Conservation (phyloP, 2,329 filamentous ascomycete species). For the Ceratocystiopsis minuta region DNA sequence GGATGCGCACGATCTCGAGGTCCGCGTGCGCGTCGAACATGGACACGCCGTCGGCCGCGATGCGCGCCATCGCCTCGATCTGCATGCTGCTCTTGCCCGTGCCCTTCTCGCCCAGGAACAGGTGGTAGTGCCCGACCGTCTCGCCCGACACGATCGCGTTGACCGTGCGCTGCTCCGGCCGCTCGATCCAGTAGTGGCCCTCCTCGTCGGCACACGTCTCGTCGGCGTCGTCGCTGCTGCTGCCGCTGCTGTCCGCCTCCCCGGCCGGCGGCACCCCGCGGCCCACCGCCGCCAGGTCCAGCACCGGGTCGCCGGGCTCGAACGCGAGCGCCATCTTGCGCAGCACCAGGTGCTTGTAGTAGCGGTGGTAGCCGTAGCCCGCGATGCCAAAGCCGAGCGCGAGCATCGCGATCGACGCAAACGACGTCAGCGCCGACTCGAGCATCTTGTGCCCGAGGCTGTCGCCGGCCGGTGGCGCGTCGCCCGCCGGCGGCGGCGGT, state of each 20-base stretch:
- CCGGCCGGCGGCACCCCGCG: slow-evolving; percentile 28
- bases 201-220: no score
- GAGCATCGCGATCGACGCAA: slow-evolving; percentile 56
- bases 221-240: neutral
- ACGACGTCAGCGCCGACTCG: slow-evolving; percentile 57
- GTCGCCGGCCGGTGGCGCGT: neutral
- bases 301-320: slow-evolving; percentile 73
- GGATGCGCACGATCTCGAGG: slow-evolving; percentile 82
- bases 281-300: slow-evolving; percentile 55
- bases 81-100: slow-evolving; percentile 96
- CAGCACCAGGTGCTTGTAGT: slow-evolving; percentile 83
- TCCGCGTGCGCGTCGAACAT: slow-evolving; percentile 97
- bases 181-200: slow-evolving; percentile 61
- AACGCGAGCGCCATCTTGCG: slow-evolving; percentile 88
- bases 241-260: neutral
- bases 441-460: slow-evolving; percentile 42
- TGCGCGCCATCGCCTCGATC: slow-evolving; percentile 82
- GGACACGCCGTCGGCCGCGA: slow-evolving; percentile 71
- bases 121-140: slow-evolving; percentile 66
- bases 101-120: slow-evolving; percentile 88
- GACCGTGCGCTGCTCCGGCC: slow-evolving; percentile 65
- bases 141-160: slow-evolving; percentile 66
- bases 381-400: slow-evolving; percentile 46
- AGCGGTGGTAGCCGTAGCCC: slow-evolving; percentile 61
- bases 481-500: no score